Conservation (phyloP, 164 flowering plant genomes). For the Kingdonia uniflora region DNA sequence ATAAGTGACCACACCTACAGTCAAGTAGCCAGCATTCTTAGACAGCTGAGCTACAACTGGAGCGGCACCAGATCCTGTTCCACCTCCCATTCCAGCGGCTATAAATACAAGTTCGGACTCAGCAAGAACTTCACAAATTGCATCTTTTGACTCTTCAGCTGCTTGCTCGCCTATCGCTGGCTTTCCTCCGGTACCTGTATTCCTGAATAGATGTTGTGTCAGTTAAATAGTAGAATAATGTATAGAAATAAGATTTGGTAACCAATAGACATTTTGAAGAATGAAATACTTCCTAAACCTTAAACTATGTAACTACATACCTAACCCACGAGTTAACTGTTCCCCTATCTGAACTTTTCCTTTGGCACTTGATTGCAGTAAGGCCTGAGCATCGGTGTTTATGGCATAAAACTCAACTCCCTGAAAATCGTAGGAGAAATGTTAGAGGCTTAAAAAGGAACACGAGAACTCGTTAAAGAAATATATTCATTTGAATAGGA, state of each 20-base stretch:
- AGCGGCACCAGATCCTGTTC: slow-evolving; percentile 27
- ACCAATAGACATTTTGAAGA: neutral
- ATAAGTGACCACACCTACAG: slow-evolving; percentile 23
- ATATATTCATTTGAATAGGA: too few relatives aligned
- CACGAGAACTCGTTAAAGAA: neutral
- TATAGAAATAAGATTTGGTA: neutral
- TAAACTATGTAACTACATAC: slow-evolving; percentile 9
- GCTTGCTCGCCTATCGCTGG: slow-evolving; percentile 24
- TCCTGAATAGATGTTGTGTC: slow-evolving; percentile 13
- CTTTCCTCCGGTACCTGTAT: slow-evolving; percentile 26
- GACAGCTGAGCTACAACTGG: slow-evolving; percentile 21
- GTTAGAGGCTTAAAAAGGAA: slow-evolving; percentile 6
- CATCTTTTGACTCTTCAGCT: slow-evolving; percentile 20
- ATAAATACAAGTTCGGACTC: slow-evolving; percentile 21
- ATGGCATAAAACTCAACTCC: slow-evolving; percentile 22
- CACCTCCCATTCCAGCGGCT: slow-evolving; percentile 25
- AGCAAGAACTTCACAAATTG: slow-evolving; percentile 18
- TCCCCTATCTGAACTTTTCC: slow-evolving; percentile 19
- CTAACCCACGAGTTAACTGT: slow-evolving; percentile 21
- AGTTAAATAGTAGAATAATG: slow-evolving; percentile 2
- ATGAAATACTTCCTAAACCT: neutral
- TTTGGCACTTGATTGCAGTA: slow-evolving; percentile 17
- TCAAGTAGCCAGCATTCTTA: slow-evolving; percentile 18
- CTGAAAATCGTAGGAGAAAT: slow-evolving; percentile 7
- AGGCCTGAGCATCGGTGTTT: slow-evolving; percentile 24